Evolutionary conservation across 2,329 filamentous ascomycete species (phyloP).

Genomic region (Podosphaera fusca): DNA sequence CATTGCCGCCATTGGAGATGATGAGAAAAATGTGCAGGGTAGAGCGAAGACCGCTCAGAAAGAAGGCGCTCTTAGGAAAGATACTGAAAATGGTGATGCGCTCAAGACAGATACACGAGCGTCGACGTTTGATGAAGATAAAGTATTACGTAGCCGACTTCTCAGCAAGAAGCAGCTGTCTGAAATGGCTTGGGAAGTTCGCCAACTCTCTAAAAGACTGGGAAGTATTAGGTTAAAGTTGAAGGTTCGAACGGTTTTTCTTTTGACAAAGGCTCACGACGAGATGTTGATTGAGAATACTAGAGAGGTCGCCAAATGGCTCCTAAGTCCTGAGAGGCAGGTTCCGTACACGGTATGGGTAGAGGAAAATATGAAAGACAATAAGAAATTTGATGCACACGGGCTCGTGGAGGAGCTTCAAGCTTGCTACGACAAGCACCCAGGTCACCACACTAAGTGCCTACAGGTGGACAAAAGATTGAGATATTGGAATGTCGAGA

Average conservation of each 20-base stretch:
- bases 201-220: slow-evolving; percentile 68
- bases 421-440: slow-evolving; percentile 17
- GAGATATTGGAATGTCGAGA: slow-evolving; percentile 60
- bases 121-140: slow-evolving; percentile 5
- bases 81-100: background rate
- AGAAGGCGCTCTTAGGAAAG: slow-evolving; percentile 12
- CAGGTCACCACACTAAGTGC: slow-evolving; percentile 15
- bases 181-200: slow-evolving; percentile 91
- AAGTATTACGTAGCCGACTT: slow-evolving; percentile 34
- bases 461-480: slow-evolving; percentile 24
- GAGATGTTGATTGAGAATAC: slow-evolving; percentile 55
- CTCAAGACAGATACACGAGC: slow-evolving; percentile 5
- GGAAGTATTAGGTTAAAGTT: slow-evolving; percentile 66
- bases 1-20: background rate
- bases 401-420: slow-evolving; percentile 40
- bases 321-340: slow-evolving; percentile 46
- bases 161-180: slow-evolving; percentile 86
- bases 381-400: slow-evolving; percentile 49
- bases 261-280: slow-evolving; percentile 85
- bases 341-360: slow-evolving; percentile 60
- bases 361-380: slow-evolving; percentile 49
- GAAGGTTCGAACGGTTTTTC: slow-evolving; percentile 59
- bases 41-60: slow-evolving; percentile 22
- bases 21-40: slow-evolving; percentile 1
- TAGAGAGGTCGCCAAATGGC: slow-evolving; percentile 55